These are phyloP conservation scores for Solidago caesia DNA, from an alignment of 129 eudicot species.

Conservation along the genomic window DNA sequence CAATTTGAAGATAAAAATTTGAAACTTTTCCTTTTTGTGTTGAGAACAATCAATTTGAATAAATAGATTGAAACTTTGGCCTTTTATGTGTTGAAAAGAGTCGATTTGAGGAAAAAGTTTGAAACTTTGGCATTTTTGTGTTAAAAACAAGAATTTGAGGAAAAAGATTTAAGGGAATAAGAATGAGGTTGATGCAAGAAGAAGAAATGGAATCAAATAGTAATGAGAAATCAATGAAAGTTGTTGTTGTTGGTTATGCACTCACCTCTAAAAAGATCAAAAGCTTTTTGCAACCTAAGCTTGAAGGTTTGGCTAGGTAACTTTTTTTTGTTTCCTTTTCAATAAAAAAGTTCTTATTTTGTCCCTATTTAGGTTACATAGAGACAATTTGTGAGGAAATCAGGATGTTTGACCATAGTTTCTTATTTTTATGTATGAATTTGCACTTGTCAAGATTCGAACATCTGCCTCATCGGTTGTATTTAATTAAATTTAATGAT, in stretches of 20 bases:
- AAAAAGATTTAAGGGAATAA: too few relatives aligned
- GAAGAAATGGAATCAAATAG: constrained; percentile 34
- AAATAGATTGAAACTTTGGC: not conserved
- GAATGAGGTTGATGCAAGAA: constrained; percentile 56
- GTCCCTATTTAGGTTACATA: too few relatives aligned
- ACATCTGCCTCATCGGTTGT: not conserved
- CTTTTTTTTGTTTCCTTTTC: not conserved
- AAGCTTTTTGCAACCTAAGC: constrained; percentile 92
- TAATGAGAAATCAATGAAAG: constrained; percentile 44
- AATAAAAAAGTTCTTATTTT: too few relatives aligned
- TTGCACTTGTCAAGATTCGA: too few relatives aligned
- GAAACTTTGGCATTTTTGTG: too few relatives aligned
- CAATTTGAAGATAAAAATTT: not conserved
- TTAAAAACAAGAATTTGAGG: too few relatives aligned
- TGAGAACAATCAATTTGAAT: not conserved
- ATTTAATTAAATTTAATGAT: not conserved
- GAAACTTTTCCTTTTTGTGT: not conserved
- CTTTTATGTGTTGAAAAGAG: not conserved
- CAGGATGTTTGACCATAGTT: not conserved
- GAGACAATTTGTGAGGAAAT: too few relatives aligned
- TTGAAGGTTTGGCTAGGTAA: constrained; percentile 89
- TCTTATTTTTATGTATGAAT: not conserved
- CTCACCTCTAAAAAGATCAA: constrained; percentile 84
- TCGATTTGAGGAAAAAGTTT: too few relatives aligned
- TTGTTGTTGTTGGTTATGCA: constrained; percentile 88